These are phyloP conservation scores for Paecilomyces formosus DNA, from an alignment of 2,329 filamentous ascomycete species.

Conservation along the genomic window DNA sequence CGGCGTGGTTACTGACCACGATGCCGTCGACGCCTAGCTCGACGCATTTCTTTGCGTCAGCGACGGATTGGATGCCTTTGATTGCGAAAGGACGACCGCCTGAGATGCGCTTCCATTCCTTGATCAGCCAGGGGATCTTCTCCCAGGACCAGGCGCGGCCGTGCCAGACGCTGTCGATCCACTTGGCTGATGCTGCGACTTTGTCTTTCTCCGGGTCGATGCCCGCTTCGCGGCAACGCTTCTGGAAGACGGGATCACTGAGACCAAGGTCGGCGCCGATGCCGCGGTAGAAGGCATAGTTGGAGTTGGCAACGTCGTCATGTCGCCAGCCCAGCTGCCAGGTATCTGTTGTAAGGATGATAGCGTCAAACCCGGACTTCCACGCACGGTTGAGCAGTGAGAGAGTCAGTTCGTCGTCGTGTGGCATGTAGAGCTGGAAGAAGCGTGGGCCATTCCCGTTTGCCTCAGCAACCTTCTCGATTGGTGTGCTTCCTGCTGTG, in stretches of 20 bases:
- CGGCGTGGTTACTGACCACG: conserved; percentile 64
- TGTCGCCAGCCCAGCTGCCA: conserved; percentile 58
- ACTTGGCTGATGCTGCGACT: conserved; percentile 50
- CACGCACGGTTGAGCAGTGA: conserved; percentile 50
- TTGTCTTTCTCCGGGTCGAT: conserved; percentile 48
- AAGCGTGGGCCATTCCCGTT: conserved; percentile 50
- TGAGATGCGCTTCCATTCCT: conserved; percentile 47
- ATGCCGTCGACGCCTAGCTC: conserved; percentile 59
- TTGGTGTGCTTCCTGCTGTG: conserved; percentile 49
- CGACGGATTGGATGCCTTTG: conserved; percentile 63
- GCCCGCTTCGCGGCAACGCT: conserved; percentile 41
- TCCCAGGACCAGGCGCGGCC: conserved; percentile 58
- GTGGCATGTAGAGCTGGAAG: conserved; percentile 59
- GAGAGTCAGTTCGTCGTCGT: conserved; percentile 53
- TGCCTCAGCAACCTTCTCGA: conserved; percentile 51
- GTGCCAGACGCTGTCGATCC: conserved; percentile 62
- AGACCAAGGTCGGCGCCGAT: conserved; percentile 52
- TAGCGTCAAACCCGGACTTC: conserved; percentile 48
- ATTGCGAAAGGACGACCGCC: conserved; percentile 53
- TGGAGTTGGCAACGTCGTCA: conserved; percentile 48
- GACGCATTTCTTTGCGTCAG: conserved; percentile 55
- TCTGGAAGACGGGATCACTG: conserved; percentile 52
- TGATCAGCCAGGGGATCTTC: conserved; percentile 58
- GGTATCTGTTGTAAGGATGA: conserved; percentile 56
- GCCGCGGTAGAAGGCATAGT: conserved; percentile 58